Percentiles rank a stretch among this genome's conserved stretches.
Conservation (phyloP, 1,284 basidiomycete species). For the Cutaneotrichosporon arboriforme region DNA sequence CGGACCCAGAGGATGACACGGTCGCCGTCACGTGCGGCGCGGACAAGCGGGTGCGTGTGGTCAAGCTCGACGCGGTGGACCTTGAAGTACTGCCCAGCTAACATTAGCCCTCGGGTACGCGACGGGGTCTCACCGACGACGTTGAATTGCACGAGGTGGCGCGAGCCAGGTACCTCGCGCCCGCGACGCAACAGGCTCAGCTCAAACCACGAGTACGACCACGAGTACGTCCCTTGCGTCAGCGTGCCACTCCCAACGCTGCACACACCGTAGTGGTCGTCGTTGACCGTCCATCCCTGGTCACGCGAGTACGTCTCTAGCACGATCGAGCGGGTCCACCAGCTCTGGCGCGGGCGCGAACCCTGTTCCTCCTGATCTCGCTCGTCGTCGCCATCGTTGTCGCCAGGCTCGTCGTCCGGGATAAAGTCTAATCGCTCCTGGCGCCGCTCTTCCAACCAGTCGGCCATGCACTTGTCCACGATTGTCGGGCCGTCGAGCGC, state of each 20-base stretch:
- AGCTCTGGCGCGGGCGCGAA: not conserved
- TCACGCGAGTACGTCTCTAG: slow-evolving; percentile 35
- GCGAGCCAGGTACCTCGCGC: slow-evolving; percentile 27
- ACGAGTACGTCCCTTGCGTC: slow-evolving; percentile 33
- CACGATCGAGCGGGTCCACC: slow-evolving; percentile 27
- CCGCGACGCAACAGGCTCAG: slow-evolving; percentile 32
- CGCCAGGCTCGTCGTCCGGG: not conserved
- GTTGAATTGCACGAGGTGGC: slow-evolving; percentile 33
- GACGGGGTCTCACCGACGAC: slow-evolving; percentile 40
- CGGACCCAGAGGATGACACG: slow-evolving; percentile 37
- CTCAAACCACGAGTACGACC: slow-evolving; percentile 41
- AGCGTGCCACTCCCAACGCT: not conserved
- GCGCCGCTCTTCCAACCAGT: not conserved
- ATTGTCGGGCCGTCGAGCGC: not conserved
- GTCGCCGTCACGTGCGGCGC: slow-evolving; percentile 29
- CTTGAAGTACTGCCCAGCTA: slow-evolving; percentile 42
- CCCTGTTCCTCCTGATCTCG: not conserved
- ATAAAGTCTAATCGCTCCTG: not conserved
- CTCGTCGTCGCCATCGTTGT: not conserved
- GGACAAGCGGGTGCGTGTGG: slow-evolving; percentile 22
- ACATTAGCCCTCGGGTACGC: no score
- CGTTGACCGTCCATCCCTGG: slow-evolving; percentile 35
- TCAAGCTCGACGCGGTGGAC: slow-evolving; percentile 25
- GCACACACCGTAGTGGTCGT: slow-evolving; percentile 30
- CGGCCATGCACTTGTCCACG: not conserved